Percentiles rank a stretch among this genome's conserved stretches.
Evolutionary conservation across 495 filamentous ascomycete genomes (phyloP).

Genomic region (Aspergillus heteromorphus): DNA sequence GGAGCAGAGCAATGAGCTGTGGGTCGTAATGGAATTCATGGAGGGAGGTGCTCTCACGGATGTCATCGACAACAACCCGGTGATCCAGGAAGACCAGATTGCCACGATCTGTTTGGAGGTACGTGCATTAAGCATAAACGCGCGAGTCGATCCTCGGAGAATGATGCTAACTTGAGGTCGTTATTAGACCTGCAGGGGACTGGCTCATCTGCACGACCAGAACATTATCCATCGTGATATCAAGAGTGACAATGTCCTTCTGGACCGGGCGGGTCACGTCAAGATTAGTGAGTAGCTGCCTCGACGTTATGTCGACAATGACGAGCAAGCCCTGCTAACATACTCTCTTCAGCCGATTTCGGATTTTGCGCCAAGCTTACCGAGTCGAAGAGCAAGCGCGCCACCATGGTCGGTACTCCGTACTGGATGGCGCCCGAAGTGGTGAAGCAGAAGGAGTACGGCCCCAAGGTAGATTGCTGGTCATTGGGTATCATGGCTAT

Average conservation of each 20-base stretch:
- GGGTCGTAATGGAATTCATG: conserved; percentile 99
- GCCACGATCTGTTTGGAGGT: conserved; percentile 97
- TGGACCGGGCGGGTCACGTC: conserved; percentile 89
- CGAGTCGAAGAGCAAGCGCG: conserved; percentile 92
- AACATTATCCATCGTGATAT: conserved; percentile 99
- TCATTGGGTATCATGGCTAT: conserved; percentile 99
- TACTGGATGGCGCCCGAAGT: conserved; percentile 99
- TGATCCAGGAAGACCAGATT: conserved; percentile 92
- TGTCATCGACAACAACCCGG: conserved; percentile 93
- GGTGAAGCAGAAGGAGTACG: conserved; percentile 98
- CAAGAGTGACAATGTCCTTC: conserved; percentile 95
- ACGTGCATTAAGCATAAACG: conserved; percentile 15
- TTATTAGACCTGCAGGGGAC: conserved; percentile 84
- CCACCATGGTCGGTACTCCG: conserved; percentile 97
- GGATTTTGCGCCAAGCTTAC: conserved; percentile 99
- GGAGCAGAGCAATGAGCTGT: conserved; percentile 86
- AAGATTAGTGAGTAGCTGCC: conserved; percentile 77
- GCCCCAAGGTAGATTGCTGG: conserved; percentile 98
- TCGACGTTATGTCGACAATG: background rate
- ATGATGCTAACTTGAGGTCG: conserved; percentile 27
- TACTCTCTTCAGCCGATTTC: conserved; percentile 71
- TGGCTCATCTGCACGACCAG: conserved; percentile 89
- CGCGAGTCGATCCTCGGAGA: background rate
- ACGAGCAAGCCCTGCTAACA: conserved; percentile 5
- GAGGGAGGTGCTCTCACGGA: conserved; percentile 96